A percentile compares a stretch with the other conserved stretches of the same genome.
Evolutionary conservation across 2,329 filamentous ascomycete species (phyloP).

Genomic region (Hymenoscyphus repandus): DNA sequence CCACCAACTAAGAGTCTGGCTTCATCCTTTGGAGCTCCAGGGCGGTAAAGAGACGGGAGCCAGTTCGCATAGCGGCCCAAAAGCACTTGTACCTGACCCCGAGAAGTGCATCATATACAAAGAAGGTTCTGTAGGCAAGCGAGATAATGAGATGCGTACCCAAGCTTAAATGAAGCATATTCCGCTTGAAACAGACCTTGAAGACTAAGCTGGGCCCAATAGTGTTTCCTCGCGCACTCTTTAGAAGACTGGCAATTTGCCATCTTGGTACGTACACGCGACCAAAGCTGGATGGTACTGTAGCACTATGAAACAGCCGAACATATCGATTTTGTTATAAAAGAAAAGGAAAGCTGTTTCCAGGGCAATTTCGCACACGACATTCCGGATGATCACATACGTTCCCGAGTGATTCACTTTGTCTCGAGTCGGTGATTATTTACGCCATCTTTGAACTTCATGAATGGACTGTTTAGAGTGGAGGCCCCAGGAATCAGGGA

Average conservation of each 20-base stretch:
- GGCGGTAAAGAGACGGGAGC: neutral
- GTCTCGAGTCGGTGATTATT: constrained; percentile 8
- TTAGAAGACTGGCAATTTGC: too few relatives aligned
- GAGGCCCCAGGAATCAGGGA: neutral
- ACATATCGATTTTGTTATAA: too few relatives aligned
- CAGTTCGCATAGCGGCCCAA: constrained; percentile 26
- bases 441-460: constrained; percentile 1
- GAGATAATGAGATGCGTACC: constrained; percentile 1
- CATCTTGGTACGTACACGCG: too few relatives aligned
- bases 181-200: neutral
- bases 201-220: neutral
- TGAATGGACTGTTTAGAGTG: neutral
- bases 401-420: too few relatives aligned
- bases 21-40: neutral
- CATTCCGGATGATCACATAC: too few relatives aligned
- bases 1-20: constrained; percentile 16
- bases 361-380: neutral
- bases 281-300: too few relatives aligned
- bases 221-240: too few relatives aligned
- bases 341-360: too few relatives aligned
- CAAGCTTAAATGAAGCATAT: constrained; percentile 6
- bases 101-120: constrained; percentile 11
- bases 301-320: too few relatives aligned
- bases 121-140: neutral
- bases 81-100: constrained; percentile 24